Evolutionary conservation across 2,329 filamentous ascomycete species (phyloP).

Genomic region (Ascochyta koolunga): DNA sequence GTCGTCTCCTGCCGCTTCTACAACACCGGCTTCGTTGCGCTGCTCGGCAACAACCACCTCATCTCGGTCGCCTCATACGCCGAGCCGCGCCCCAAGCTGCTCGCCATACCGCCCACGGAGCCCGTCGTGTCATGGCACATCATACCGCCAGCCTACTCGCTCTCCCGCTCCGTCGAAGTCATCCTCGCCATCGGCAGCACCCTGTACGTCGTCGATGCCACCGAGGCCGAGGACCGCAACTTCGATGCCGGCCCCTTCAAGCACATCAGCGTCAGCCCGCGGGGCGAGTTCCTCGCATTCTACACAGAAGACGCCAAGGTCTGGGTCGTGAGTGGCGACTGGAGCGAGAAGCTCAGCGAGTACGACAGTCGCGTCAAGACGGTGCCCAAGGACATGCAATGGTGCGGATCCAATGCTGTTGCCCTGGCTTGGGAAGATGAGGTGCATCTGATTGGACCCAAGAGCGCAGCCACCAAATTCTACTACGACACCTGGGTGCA

Average conservation of each 20-base stretch:
- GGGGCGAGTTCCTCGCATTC: constrained; percentile 84
- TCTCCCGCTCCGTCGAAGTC: constrained; percentile 92
- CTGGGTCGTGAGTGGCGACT: constrained; percentile 94
- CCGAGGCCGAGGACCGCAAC: constrained; percentile 87
- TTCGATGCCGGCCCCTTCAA: constrained; percentile 92
- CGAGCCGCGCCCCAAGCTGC: constrained; percentile 83
- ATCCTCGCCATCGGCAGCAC: constrained; percentile 84
- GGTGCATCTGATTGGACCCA: constrained; percentile 88
- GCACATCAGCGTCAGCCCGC: constrained; percentile 88
- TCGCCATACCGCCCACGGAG: constrained; percentile 78
- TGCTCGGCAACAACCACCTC: constrained; percentile 86
- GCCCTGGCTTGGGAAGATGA: constrained; percentile 98
- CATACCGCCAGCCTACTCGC: constrained; percentile 83
- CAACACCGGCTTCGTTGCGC: constrained; percentile 86
- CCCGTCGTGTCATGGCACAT: constrained; percentile 87
- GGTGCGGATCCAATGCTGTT: constrained; percentile 95
- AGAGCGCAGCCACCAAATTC: constrained; percentile 75
- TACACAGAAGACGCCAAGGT: constrained; percentile 83
- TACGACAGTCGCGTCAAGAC: constrained; percentile 88
- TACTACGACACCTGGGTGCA: constrained; percentile 93
- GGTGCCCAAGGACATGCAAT: constrained; percentile 84
- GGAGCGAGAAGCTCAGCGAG: constrained; percentile 89
- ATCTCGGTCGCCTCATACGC: constrained; percentile 87
- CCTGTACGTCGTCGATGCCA: constrained; percentile 83
- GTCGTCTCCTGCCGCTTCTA: constrained; percentile 93